Percentiles rank a stretch among this genome's conserved stretches.
Evolutionary conservation across 2,329 filamentous ascomycete genomes (phyloP).

Genomic region (Dactylellina sp.): DNA sequence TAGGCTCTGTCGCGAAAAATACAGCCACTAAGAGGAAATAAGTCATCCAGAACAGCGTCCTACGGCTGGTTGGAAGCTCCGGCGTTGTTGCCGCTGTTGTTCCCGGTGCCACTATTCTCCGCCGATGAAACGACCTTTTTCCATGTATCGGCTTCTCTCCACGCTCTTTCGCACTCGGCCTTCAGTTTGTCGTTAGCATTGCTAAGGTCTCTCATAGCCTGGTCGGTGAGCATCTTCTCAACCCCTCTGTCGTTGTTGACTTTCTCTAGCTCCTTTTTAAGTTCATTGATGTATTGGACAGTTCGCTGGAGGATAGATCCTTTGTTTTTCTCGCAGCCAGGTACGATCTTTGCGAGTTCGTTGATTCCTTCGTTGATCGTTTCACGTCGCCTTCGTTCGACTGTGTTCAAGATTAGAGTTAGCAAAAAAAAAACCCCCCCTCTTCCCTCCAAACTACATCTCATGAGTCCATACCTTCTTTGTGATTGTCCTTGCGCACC

Average conservation of each 20-base stretch:
- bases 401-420: conserved; percentile 67
- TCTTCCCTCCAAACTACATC: too few species aligned
- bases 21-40: conserved; percentile 1
- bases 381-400: conserved; percentile 94
- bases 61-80: conserved; percentile 39
- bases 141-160: conserved; percentile 82
- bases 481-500: conserved; percentile 96
- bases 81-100: conserved; percentile 23
- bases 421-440: conserved; percentile 54
- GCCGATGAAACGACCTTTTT: conserved; percentile 69
- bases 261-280: conserved; percentile 73
- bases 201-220: conserved; percentile 88
- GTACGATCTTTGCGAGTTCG: conserved; percentile 96
- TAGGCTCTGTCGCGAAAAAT: neutral
- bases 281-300: conserved; percentile 91
- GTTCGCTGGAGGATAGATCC: conserved; percentile 94
- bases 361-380: conserved; percentile 99
- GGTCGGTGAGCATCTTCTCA: conserved; percentile 88
- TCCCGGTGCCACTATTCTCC: conserved; percentile 24
- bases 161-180: conserved; percentile 80
- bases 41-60: conserved; percentile 16
- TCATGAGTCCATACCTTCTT: conserved; percentile 78
- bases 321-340: conserved; percentile 98
- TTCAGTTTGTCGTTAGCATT: conserved; percentile 88
- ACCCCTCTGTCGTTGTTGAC: conserved; percentile 80